phyloP scores from a whole-genome alignment of 768 basidiomycete species.

The Basidioascus undulatus region DNA sequence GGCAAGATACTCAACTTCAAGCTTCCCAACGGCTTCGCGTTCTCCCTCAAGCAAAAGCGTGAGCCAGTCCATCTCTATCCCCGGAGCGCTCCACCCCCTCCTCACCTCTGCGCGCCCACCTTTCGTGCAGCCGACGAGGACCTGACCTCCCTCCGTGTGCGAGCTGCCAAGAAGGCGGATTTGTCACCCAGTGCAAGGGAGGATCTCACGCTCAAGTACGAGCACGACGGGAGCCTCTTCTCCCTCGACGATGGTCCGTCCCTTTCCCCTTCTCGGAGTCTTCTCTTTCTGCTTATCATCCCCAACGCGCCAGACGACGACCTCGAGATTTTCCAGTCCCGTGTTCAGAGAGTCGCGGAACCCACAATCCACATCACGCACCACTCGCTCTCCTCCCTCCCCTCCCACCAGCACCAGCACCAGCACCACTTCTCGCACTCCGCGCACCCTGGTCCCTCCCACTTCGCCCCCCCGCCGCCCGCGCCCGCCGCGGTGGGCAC shows the following conservation, averaged over 20 bases:
- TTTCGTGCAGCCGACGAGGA: conserved; percentile 2
- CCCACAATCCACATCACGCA: conserved; percentile 7
- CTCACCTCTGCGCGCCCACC: not conserved
- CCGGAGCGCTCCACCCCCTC: not conserved
- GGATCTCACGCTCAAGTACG: conserved; percentile 9
- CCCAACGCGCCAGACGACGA: conserved; percentile 10
- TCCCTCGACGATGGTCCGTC: conserved; percentile 11
- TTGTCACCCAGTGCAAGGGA: conserved; percentile 1
- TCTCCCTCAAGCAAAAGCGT: conserved; percentile 13
- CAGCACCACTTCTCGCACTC: too few relatives aligned
- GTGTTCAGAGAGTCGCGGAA: conserved; percentile 2
- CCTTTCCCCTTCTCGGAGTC: not conserved
- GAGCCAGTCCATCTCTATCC: not conserved
- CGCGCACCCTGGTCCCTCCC: conserved; percentile 6
- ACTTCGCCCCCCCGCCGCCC: conserved; percentile 1
- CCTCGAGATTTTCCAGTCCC: conserved; percentile 8
- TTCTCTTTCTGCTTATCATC: not conserved
- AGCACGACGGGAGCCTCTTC: conserved; percentile 13
- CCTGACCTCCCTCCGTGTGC: conserved; percentile 1
- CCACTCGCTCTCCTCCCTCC: conserved; percentile 9
- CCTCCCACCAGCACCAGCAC: conserved; percentile 10
- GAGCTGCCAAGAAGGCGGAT: conserved; percentile 9
- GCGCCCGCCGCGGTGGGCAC: not conserved
- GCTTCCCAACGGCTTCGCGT: too few relatives aligned
- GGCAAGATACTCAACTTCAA: too few relatives aligned